A percentile compares a stretch with the other conserved stretches of the same genome.
phyloP scores from a whole-genome alignment of 371 early-diverging fungal genomes.

The Syncephalastrum monosporum region DNA sequence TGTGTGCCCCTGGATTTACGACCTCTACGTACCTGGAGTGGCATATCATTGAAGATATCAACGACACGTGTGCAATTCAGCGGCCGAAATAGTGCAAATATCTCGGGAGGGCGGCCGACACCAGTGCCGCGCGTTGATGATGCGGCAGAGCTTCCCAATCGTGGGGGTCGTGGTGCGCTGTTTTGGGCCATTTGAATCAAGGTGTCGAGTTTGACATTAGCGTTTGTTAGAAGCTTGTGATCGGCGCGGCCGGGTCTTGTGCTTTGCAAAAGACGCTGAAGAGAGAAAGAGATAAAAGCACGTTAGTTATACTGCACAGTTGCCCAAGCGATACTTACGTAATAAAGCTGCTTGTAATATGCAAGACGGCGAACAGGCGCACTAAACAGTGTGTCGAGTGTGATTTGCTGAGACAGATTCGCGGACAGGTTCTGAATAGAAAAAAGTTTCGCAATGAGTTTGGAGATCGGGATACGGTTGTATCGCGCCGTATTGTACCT shows the following conservation, averaged over 20 bases:
- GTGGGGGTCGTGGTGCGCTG: constrained; percentile 3
- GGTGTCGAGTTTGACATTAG: constrained; percentile 39
- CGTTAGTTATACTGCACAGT: background rate
- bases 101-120: background rate
- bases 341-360: constrained; percentile 51
- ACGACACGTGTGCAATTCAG: constrained; percentile 28
- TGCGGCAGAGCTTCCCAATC: constrained; percentile 2
- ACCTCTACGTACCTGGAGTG: constrained; percentile 16
- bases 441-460: background rate
- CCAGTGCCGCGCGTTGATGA: constrained; percentile 3
- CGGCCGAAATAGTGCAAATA: constrained; percentile 5
- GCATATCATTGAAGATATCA: constrained; percentile 26
- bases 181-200: constrained; percentile 32
- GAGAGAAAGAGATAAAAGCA: background rate
- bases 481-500: constrained; percentile 11
- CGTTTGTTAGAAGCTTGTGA: constrained; percentile 30
- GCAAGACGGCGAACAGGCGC: constrained; percentile 45
- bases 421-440: constrained; percentile 27
- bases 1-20: background rate
- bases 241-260: constrained; percentile 41
- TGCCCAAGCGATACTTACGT: constrained; percentile 22
- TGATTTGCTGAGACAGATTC: constrained; percentile 23
- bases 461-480: background rate
- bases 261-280: constrained; percentile 38
- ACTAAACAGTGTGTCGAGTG: constrained; percentile 43